Base-by-base conservation (phyloP, 2,329 filamentous ascomycete species). In the Kalmusia sp. region DNA sequence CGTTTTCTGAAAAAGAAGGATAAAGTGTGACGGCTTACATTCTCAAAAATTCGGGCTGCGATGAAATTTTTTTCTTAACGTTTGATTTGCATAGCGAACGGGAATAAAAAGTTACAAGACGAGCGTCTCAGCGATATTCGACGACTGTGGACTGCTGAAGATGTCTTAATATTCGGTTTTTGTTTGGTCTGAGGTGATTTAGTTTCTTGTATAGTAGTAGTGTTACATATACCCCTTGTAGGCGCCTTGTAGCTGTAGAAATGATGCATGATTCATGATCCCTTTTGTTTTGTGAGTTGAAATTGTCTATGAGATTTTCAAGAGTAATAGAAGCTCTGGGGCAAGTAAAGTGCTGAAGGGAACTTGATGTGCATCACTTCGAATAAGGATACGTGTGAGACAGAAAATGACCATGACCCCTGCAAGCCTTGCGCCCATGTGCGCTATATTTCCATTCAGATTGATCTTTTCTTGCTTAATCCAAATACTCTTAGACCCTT, bases 1-100 rank as follows among this genome's bases (percentile, higher is more conserved):
- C 55, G 59, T 22, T 69, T 70, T 19, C 53, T 57, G 31, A 51
- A 43, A 24, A 57, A 65, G 37, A 57, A 57, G 27, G 30, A 41
- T 37, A 37, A 19, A 37, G 33, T 7, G 33, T n/a, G 17, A n/a
- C 33, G 33, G 27, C 27, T 28, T n/a, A n/a, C n/a, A n/a, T n/a
- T n/a, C 15, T 41, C 21, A 6, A 25, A 11, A 6, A 7, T 14
- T 24, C 24, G n/a, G n/a, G n/a, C n/a, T n/a, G n/a, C n/a, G n/a
- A n/a, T n/a, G n/a, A n/a, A n/a, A n/a, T n/a, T 6, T 8, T 22
- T 22, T 38, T 21, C 19, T 22, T 14, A 11, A 6, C 35, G 9
- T 8, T 38, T 14, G 35, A 38, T 38, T 38, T 38, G 35, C 35
- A 38, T 38, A 38, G 35, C 35, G 35, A 21, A 38, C 9, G 35